Base-by-base conservation (phyloP, 225 moss, liverwort and hornwort species). In the Ulota crispa region DNA sequence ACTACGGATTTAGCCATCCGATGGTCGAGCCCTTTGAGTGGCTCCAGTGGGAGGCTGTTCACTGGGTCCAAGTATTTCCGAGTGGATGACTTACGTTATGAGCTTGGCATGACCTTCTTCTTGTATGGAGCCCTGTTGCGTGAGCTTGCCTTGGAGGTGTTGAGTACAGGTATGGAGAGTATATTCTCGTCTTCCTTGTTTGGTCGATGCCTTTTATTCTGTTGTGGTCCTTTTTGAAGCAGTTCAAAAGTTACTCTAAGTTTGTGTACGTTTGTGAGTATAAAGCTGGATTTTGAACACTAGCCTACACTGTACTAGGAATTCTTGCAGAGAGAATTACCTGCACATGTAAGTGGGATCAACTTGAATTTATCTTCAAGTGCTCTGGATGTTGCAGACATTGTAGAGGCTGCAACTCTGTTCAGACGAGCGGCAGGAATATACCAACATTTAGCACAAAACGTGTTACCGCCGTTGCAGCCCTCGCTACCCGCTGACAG, bases 351-450 rank as follows among this genome's bases (percentile, higher is more conserved):
- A 52, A 64, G 28, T 73, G 30, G 54, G 43, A 23, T 41, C 54
- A 39, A 53, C 23, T 41, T 16, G 23, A 52, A 23, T 11, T 9
- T 41, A 41, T 16, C 42, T 32, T 41, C n/a, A 66, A 73, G n/a
- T 65, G 56, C 1, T 65, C 39, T 88, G 65, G 50, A 34, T 73
- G 26, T 83, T 68, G 87, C 88, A 99, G 99, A 99, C 81, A 86
- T 94, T 86, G 94, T 92, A 70, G 94, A 94, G 85, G 89, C 99
- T 73, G 91, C 85, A 83, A 92, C 91, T 20, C 85, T 93, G 43
- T 99, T 99, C 83, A 92, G 99, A 80, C 87, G 93, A 76, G 99
- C 99, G 4, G 91, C 99, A 69, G 99, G 99, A 59, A 94, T 99
- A 80, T 99, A 92, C 80, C 91, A 94, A 85, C 95, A 99, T 70